Base-by-base conservation (phyloP, 352 stramenopile genomes). In the Halophytophthora batemanensis region DNA sequence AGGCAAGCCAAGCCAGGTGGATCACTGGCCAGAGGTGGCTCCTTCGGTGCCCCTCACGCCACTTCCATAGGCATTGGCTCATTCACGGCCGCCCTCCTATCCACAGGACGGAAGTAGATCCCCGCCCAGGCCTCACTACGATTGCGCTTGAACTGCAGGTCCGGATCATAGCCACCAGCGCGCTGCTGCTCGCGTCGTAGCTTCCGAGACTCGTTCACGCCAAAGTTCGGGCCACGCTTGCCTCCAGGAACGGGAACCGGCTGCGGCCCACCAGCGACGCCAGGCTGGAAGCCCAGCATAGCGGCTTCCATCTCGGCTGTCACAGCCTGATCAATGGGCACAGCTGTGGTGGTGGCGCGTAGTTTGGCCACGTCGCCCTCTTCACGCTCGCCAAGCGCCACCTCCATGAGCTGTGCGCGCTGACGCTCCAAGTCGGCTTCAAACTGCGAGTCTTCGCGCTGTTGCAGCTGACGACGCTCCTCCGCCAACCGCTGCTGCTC, bases 221-320 rank as follows among this genome's bases (percentile, higher is more conserved):
- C 79, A 55, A 93, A 88, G 37, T 76, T 86, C 14, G 80, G 79
- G 4, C 82, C 82, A 7, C 82, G 73, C 53, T 94, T 94, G 45
- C 83, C 83, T 46, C 83, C 83, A 18, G 82, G 77, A 34, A 94
- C 81, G 0, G 83, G 83, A 12, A 90, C 53, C 0, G 83, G 83
- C 59, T 94, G 83, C 15, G 83, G 79, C 0, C 81, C 83, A 8
- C 79, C 82, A 50, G 87, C 58, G 3, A 83, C 69, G 10, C 83
- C 81, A 2, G 82, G 82, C 54, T 92, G 81, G 55, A 93, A 92
- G 6, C 83, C 83, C 75, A 94, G 90, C 83, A 94, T 94, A 4
- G 83, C 83, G 0, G 83, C 83, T 53, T 94, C 83, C 83, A 94
- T 94, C 53, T 94, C 83, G 12, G 83, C 83, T 2, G 79, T 90